Base-by-base conservation (phyloP, 345 rosid genomes). In the Euphorbia pulcherrima region DNA sequence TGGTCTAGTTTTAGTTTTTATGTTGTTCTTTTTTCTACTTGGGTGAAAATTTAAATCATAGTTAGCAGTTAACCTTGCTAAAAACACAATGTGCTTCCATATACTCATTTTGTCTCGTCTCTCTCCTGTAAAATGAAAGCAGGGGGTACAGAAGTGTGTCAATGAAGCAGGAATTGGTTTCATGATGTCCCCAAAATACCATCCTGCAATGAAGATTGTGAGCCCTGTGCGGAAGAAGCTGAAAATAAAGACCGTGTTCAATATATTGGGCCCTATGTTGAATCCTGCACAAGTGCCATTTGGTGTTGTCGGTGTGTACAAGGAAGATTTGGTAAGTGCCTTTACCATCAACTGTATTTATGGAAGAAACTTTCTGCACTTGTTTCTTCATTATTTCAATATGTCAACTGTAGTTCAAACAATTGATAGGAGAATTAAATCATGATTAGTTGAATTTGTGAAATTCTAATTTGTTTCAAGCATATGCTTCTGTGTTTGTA, bases 131-230 rank as follows among this genome's bases (percentile, higher is more conserved):
- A 52, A n/a, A 40, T 80, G 53, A 60, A 72, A 52, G 29, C 50
- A 89, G 82, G 97, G 90, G 28, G 73, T 92, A 72, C 78, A 58
- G 69, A 87, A 80, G 59, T 94, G 97, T 75, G 89, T 92, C 60
- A 86, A 87, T 72, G 92, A 89, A 83, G 88, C 73, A 26, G 97
- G 99, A 64, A 87, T 94, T 51, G 96, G 88, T 69, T 94, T 94
- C 72, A 94, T 94, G 97, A 87, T 92, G 97, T 52, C 92, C 46
- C 89, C 97, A 26, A 78, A 68, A 60, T 94, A 89, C 73, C 99
- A 94, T 78, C 97, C 97, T 8, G 92, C 90, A 37, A 94, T 94
- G 99, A 83, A 87, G 87, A 84, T 82, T 60, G 97, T 95, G 63
- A 76, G 89, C 60, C 87, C 90, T 58, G 94, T 92, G 68, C 83